Conservation (phyloP, 164 flowering plant genomes). For the Vitis amurensis region DNA sequence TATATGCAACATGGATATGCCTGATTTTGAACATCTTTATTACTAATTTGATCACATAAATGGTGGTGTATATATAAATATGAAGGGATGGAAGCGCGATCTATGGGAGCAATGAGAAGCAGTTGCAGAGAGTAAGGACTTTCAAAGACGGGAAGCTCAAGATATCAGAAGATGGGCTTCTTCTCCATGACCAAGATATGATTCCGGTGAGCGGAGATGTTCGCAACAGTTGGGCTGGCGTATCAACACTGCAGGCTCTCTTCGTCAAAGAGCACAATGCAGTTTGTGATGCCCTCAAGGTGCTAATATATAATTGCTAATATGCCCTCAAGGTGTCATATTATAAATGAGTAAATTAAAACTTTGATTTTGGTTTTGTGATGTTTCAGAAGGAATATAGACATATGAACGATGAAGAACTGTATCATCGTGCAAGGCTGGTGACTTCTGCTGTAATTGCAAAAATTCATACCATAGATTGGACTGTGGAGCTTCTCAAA, state of each 20-base stretch:
- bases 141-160: slow-evolving; percentile 55
- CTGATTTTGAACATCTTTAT: no score
- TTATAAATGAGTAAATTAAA: slow-evolving; percentile 9
- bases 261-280: slow-evolving; percentile 55
- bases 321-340: slow-evolving; percentile 23
- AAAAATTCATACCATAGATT: slow-evolving; percentile 57
- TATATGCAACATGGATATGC: no score
- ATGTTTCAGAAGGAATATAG: no score
- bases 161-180: slow-evolving; percentile 43
- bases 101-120: slow-evolving; percentile 42
- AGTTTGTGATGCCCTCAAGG: slow-evolving; percentile 48
- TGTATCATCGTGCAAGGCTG: slow-evolving; percentile 44
- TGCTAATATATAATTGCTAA: background rate
- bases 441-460: slow-evolving; percentile 62
- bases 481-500: slow-evolving; percentile 50
- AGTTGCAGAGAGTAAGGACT: slow-evolving; percentile 41
- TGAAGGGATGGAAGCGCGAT: slow-evolving; percentile 61
- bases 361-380: no score
- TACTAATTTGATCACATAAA: background rate
- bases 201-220: slow-evolving; percentile 53
- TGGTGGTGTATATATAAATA: background rate
- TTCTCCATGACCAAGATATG: slow-evolving; percentile 41
- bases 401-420: slow-evolving; percentile 30
- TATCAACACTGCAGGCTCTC: slow-evolving; percentile 48
- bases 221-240: slow-evolving; percentile 58